These are phyloP conservation scores for Inga oerstediana DNA, from an alignment of 306 rosid genomes.

Conservation along the genomic window DNA sequence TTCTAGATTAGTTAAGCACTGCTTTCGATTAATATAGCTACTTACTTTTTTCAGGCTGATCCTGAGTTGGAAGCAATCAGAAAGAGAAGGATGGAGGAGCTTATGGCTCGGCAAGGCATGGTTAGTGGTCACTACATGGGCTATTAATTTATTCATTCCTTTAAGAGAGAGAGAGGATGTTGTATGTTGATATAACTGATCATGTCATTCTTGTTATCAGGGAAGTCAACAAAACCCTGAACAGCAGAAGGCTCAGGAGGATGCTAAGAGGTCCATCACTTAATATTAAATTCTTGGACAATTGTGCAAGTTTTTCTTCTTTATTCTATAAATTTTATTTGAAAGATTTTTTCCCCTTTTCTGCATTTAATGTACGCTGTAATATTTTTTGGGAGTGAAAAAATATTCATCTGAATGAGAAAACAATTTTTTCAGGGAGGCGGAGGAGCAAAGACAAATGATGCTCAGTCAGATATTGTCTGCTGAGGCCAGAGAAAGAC, in stretches of 20 bases:
- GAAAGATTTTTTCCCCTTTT: neutral
- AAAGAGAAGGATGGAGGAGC: conserved; percentile 99
- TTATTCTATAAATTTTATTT: conserved; percentile 16
- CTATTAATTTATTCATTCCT: conserved; percentile 15
- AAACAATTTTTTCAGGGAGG: conserved; percentile 66
- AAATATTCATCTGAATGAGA: conserved; percentile 33
- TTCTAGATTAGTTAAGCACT: neutral
- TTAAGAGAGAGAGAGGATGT: conserved; percentile 9
- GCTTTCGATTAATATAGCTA: neutral
- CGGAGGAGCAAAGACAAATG: conserved; percentile 90
- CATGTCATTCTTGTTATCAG: conserved; percentile 38
- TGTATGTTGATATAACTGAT: conserved; percentile 28
- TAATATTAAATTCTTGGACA: conserved; percentile 2
- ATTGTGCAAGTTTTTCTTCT: neutral
- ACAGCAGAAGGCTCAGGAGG: conserved; percentile 93
- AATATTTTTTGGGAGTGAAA: neutral
- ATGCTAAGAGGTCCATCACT: conserved; percentile 75
- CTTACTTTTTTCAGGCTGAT: conserved; percentile 65
- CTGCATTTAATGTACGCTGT: neutral
- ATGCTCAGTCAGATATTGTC: conserved; percentile 98
- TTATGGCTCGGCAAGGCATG: conserved; percentile 79
- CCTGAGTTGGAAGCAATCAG: conserved; percentile 98
- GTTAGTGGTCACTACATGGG: conserved; percentile 44
- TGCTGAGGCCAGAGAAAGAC: conserved; percentile 87
- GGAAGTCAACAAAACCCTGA: conserved; percentile 81